Percentiles rank a stretch among this genome's conserved stretches.
Conservation (phyloP, 495 filamentous ascomycete genomes). For the Amorphotheca resinae region DNA sequence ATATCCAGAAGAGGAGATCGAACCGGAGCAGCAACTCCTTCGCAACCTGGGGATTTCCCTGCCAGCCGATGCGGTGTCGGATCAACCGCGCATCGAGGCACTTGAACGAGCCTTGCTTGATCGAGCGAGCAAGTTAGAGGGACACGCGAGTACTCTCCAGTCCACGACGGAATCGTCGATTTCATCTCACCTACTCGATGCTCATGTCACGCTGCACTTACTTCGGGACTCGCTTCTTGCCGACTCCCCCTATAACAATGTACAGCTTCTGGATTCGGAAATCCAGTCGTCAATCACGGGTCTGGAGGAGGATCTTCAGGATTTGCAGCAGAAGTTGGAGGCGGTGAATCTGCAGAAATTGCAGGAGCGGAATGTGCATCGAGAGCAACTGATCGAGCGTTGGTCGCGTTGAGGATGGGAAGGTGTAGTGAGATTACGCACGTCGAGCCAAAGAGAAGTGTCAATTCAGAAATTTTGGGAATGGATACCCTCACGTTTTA, state of each 20-base stretch:
- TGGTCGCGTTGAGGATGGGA: conserved; percentile 22
- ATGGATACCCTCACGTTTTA: no score
- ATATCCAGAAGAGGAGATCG: conserved; percentile 14
- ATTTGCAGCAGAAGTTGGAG: conserved; percentile 21
- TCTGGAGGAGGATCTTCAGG: conserved; percentile 26
- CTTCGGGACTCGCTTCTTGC: conserved; percentile 31
- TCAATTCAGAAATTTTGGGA: no score
- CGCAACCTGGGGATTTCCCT: conserved; percentile 19
- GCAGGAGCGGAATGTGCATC: conserved; percentile 24
- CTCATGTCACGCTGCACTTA: conserved; percentile 27
- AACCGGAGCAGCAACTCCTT: conserved; percentile 18
- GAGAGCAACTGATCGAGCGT: conserved; percentile 27
- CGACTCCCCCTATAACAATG: conserved; percentile 27
- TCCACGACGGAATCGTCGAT: conserved; percentile 26
- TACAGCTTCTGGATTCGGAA: conserved; percentile 30
- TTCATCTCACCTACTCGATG: conserved; percentile 26
- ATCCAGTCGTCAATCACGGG: conserved; percentile 25
- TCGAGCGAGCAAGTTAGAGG: conserved; percentile 23
- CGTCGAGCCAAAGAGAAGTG: no score
- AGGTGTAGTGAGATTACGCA: no score
- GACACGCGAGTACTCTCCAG: conserved; percentile 27
- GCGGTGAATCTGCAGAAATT: conserved; percentile 21
- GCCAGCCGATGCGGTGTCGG: conserved; percentile 9
- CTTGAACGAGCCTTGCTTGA: conserved; percentile 21
- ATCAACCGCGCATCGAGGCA: conserved; percentile 6